phyloP scores from a whole-genome alignment of 805 yeast species.

The Scheffersomyces ergatensis region DNA sequence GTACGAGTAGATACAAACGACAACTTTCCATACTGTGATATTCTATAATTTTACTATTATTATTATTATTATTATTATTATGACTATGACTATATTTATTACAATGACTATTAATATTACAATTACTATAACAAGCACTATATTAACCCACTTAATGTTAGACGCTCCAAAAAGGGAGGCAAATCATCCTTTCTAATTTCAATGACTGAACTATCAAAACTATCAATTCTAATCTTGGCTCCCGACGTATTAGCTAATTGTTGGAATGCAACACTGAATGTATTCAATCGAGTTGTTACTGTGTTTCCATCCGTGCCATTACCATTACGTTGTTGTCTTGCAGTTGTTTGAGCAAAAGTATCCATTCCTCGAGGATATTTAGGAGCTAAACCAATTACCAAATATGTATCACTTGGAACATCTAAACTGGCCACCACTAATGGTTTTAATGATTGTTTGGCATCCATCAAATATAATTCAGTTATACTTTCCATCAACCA shows the following conservation, averaged over 20 bases:
- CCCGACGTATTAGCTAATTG: constrained; percentile 80
- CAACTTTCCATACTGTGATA: too few relatives aligned
- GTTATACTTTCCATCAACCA: constrained; percentile 92
- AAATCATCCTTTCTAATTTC: constrained; percentile 88
- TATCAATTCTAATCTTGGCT: constrained; percentile 87
- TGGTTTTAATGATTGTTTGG: constrained; percentile 55
- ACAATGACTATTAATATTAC: too few relatives aligned
- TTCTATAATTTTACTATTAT: too few relatives aligned
- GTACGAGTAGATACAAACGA: too few relatives aligned
- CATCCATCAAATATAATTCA: constrained; percentile 58
- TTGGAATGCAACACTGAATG: constrained; percentile 89
- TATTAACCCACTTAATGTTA: constrained; percentile 67
- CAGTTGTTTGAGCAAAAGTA: constrained; percentile 31
- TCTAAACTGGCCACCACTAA: constrained; percentile 84
- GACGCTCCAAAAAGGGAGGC: constrained; percentile 78
- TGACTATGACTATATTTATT: too few relatives aligned
- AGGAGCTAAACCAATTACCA: constrained; percentile 89
- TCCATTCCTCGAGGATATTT: constrained; percentile 57
- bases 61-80: too few relatives aligned
- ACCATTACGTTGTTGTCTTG: constrained; percentile 16
- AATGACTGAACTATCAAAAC: constrained; percentile 91
- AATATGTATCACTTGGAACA: constrained; percentile 66
- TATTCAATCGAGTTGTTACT: constrained; percentile 57
- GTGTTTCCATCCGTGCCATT: constrained; percentile 42
- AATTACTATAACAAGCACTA: constrained; percentile 8